Base-by-base conservation (phyloP, 352 stramenopile genomes). In the Phytopythium chamaehyphon region DNA sequence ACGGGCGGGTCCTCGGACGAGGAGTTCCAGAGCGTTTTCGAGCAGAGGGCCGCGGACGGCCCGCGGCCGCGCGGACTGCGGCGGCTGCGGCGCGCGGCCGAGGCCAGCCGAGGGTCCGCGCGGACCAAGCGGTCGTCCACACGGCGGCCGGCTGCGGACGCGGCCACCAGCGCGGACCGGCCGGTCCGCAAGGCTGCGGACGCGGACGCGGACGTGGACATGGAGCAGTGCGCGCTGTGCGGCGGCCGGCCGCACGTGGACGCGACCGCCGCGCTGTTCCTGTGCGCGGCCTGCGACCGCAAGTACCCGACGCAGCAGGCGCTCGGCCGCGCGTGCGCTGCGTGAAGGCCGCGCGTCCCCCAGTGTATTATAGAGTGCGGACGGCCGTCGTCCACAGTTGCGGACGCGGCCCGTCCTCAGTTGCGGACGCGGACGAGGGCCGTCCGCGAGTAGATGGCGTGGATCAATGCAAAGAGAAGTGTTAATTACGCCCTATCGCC, bases 281-380 rank as follows among this genome's bases (percentile, higher is more conserved):
- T 93, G 11, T 93, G 82, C 36, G 59, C 69, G 40, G 64, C 72
- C 43, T 93, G 82, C 53, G 82, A 93, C 59, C 76, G 80, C 49
- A 93, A 93, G 54, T 93, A 93, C 57, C 82, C 82, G 51, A 93
- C 79, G 46, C 82, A 91, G 51, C 72, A 83, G 47, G 73, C 80
- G 38, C 70, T 93, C 10, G 83, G 80, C 26, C 73, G 71, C 50
- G 72, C 85, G 42, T 88, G 72, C 26, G 26, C 44, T 16, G 28
- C 44, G 44, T 50, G 21, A 33, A 9, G 28, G 28, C 28, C 28
- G 28, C 28, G 28, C 5, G 28, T 33, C 5, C 9, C 5, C 28
- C 28, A 33, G n/a, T n/a, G n/a, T 33, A 33, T 10, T 33, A 9
- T 33, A 33, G 28, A 33, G 28, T 33, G 28, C 5, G 28, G 28